Base-by-base conservation (phyloP, 176 grass and related monocot genomes). In the Musa troglodytarum region DNA sequence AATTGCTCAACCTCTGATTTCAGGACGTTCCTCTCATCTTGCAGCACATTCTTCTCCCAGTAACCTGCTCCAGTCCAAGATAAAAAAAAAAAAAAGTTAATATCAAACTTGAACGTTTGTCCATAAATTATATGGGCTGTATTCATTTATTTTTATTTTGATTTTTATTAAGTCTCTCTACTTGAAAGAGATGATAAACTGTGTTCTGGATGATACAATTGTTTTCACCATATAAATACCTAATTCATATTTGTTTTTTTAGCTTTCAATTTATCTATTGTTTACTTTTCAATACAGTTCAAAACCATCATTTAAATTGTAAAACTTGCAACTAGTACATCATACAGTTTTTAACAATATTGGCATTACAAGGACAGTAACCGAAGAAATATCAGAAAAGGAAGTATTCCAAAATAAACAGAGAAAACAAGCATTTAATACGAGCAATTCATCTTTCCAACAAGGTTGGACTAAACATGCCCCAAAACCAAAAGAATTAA, bases 11-110 rank as follows among this genome's bases (percentile, higher is more conserved):
- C 69, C n/a, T 73, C 69, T n/a, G n/a, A 10, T 54, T 53, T 21
- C 4, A 80, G 69, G 8, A 15, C 49, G 4, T 19, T 73, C 49
- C 73, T 80, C 49, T 80, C 69, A 65, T 80, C 78, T 73, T 71
- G 69, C 19, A 80, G 69, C 49, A 73, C 69, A 52, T 73, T 71
- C 58, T 63, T 80, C 55, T 80, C 78, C 15, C 69, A 29, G 7
- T 73, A 24, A 80, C 55, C 78, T 73, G 58, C 17, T 64, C 43
- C 57, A 77, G 5, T 52, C 19, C 49, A 20, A 26, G 20, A 29
- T 16, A 0, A 26, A 1, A 26, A 26, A 1, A 26, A 13, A 50
- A 16, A 17, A 25, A 16, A 34, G 3, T 34, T 34, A 12, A 10
- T 13, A 8, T 74, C 14, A 16, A 28, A 25, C 25, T 14, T 0